These are phyloP conservation scores for Xenoacremonium recifei DNA, from an alignment of 2,329 filamentous ascomycete species.

Conservation along the genomic window DNA sequence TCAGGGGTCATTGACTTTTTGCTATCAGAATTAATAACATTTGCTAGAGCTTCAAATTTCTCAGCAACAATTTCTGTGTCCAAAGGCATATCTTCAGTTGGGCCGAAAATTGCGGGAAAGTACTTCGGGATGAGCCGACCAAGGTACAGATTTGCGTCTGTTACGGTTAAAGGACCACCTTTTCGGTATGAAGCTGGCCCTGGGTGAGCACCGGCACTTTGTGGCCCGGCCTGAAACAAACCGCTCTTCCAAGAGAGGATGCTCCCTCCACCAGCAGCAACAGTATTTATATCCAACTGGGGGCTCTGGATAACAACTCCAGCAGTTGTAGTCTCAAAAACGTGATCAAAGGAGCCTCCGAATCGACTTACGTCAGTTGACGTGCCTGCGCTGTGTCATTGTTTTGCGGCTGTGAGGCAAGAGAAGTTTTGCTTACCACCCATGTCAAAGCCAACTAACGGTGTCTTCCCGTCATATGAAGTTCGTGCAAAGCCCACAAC, in stretches of 20 bases:
- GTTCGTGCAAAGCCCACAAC: constrained; percentile 11
- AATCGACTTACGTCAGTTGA: constrained; percentile 72
- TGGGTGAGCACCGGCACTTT: constrained; percentile 68
- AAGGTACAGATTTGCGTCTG: constrained; percentile 67
- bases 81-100: constrained; percentile 24
- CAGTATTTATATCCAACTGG: constrained; percentile 72
- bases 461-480: constrained; percentile 16
- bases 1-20: constrained; percentile 8
- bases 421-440: too few relatives aligned
- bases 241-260: constrained; percentile 67
- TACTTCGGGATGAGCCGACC: constrained; percentile 56
- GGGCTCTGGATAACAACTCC: constrained; percentile 69
- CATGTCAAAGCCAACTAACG: constrained; percentile 25
- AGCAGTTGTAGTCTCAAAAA: constrained; percentile 69
- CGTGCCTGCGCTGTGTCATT: too few relatives aligned
- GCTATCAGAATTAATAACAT: background rate
- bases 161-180: constrained; percentile 66
- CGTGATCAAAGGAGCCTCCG: constrained; percentile 66
- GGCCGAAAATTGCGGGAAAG: constrained; percentile 47
- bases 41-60: background rate
- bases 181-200: constrained; percentile 71
- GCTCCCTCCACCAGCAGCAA: constrained; percentile 50
- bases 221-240: constrained; percentile 67
- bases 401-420: too few relatives aligned
- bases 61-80: constrained; percentile 24